Conservation (phyloP, 2,329 filamentous ascomycete species). For the Cephalotrichum gorgonifer region DNA sequence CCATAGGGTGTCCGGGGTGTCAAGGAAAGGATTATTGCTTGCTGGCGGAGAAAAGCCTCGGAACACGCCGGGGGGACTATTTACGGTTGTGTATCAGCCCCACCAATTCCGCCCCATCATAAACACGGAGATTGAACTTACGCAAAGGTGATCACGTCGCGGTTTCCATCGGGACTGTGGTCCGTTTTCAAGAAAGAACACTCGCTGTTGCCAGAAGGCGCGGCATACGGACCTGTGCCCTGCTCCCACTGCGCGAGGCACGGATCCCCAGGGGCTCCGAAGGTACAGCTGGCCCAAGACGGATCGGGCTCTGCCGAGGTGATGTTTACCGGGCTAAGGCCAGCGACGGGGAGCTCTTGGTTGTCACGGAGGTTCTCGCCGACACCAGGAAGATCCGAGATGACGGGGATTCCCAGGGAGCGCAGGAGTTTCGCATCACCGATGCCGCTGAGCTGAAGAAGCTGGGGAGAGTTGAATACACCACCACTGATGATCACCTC, state of each 20-base stretch:
- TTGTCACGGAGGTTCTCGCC: constrained; percentile 38
- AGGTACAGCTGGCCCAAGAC: not conserved
- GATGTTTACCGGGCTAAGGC: constrained; percentile 7
- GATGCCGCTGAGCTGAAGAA: constrained; percentile 40
- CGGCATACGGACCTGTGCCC: too few species aligned
- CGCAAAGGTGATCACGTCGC: too few species aligned
- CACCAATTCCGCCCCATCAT: too few species aligned
- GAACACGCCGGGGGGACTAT: too few species aligned
- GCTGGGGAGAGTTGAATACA: constrained; percentile 37
- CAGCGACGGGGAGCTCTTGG: constrained; percentile 25
- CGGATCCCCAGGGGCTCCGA: constrained; percentile 1
- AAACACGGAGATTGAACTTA: too few species aligned
- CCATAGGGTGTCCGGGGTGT: constrained; percentile 5
- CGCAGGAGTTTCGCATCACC: constrained; percentile 31
- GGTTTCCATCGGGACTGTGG: too few species aligned
- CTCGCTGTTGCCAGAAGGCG: too few species aligned
- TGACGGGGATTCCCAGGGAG: constrained; percentile 28
- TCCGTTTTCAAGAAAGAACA: too few species aligned
- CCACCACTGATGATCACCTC: constrained; percentile 41
- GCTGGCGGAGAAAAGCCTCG: too few species aligned
- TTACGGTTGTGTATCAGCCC: too few species aligned
- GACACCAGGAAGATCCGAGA: constrained; percentile 34
- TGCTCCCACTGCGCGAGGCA: too few species aligned
- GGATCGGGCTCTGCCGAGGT: constrained; percentile 5
- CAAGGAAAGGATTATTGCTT: constrained; percentile 6